Conservation (phyloP, 176 grass and related monocot genomes). For the Carex parvula region DNA sequence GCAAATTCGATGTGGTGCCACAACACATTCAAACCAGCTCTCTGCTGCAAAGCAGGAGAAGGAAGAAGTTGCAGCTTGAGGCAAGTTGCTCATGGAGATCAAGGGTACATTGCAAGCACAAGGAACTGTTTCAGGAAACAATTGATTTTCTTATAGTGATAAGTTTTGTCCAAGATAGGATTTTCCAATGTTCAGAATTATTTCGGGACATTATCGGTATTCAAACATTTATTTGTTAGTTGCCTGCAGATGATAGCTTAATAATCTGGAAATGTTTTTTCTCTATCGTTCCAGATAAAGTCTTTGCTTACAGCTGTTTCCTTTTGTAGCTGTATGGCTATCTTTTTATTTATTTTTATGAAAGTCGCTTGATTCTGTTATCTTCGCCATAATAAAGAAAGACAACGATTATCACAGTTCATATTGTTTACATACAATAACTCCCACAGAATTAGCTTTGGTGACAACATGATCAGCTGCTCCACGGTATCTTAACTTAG, state of each 20-base stretch:
- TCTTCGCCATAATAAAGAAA: not conserved
- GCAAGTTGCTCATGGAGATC: constrained; percentile 26
- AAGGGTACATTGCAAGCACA: constrained; percentile 7
- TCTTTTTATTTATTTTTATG: too few relatives aligned
- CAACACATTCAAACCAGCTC: constrained; percentile 79
- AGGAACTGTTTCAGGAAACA: constrained; percentile 35
- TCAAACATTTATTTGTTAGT: constrained; percentile 3
- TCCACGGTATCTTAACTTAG: too few relatives aligned
- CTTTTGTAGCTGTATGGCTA: too few relatives aligned
- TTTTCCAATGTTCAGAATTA: constrained; percentile 1
- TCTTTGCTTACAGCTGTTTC: not conserved
- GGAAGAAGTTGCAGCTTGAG: constrained; percentile 60
- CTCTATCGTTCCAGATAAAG: not conserved
- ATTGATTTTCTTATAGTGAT: constrained; percentile 8
- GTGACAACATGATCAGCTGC: too few relatives aligned
- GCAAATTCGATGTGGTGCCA: constrained; percentile 82
- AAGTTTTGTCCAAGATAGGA: constrained; percentile 7
- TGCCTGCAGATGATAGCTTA: constrained; percentile 3
- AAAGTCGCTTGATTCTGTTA: not conserved
- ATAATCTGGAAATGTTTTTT: not conserved
- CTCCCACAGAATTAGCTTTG: too few relatives aligned
- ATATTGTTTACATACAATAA: too few relatives aligned
- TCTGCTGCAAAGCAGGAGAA: constrained; percentile 48
- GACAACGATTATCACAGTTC: too few relatives aligned
- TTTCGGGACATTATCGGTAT: not conserved